Percentiles rank a stretch among this genome's conserved stretches.
These are phyloP conservation scores for Jacaranda copaia DNA, from an alignment of 257 asterid genomes.

Conservation along the genomic window DNA sequence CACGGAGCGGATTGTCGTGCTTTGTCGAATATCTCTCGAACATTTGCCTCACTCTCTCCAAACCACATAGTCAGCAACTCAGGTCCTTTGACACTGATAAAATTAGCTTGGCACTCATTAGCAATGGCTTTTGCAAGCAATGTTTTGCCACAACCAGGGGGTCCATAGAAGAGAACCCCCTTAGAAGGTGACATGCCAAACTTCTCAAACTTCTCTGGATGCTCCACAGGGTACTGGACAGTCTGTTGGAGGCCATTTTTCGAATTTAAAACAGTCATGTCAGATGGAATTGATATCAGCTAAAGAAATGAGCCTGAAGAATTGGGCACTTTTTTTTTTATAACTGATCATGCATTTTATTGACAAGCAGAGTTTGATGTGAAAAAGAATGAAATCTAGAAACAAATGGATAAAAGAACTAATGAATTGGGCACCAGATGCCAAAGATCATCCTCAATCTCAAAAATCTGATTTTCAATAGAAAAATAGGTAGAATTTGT, in stretches of 20 bases:
- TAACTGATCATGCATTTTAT: slow-evolving; percentile 8
- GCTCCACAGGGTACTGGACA: slow-evolving; percentile 60
- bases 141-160: slow-evolving; percentile 65
- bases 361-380: neutral
- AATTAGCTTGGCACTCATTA: slow-evolving; percentile 55
- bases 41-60: slow-evolving; percentile 59
- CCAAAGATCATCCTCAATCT: neutral
- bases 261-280: neutral
- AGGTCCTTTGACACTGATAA: slow-evolving; percentile 56
- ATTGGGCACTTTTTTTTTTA: too few species aligned
- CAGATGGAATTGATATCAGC: neutral
- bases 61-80: slow-evolving; percentile 55
- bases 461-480: too few species aligned
- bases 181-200: slow-evolving; percentile 62
- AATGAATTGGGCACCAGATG: neutral
- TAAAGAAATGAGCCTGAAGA: too few species aligned
- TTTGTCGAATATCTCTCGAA: slow-evolving; percentile 57
- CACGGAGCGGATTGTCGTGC: slow-evolving; percentile 59
- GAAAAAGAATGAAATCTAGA: neutral
- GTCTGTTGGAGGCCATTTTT: slow-evolving; percentile 35
- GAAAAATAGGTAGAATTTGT: too few species aligned
- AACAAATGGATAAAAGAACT: neutral
- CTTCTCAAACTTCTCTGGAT: slow-evolving; percentile 56
- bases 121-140: slow-evolving; percentile 61
- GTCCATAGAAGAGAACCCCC: slow-evolving; percentile 60